Evolutionary conservation across 805 yeast species (phyloP).

Genomic region (Priceomyces haplophilus): DNA sequence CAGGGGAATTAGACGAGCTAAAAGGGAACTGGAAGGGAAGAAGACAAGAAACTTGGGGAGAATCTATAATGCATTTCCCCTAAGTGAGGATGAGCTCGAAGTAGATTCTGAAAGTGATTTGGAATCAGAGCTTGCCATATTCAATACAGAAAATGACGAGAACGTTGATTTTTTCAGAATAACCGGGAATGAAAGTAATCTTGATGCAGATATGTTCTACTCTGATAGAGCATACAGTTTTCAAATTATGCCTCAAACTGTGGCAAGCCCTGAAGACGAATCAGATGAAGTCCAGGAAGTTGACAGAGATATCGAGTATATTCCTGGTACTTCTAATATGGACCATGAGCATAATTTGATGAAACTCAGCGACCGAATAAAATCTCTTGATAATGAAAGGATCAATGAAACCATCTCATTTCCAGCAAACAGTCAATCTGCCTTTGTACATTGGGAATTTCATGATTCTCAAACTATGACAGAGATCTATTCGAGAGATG

Average conservation of each 20-base stretch:
- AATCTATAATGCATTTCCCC: background rate
- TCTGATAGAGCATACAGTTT: conserved; percentile 19
- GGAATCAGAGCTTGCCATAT: conserved; percentile 17
- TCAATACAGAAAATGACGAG: conserved; percentile 33
- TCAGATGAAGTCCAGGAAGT: conserved; percentile 2
- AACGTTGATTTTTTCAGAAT: conserved; percentile 17
- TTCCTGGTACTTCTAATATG: conserved; percentile 8
- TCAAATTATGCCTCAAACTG: conserved; percentile 5
- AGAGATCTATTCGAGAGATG: conserved; percentile 9
- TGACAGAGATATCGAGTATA: conserved; percentile 11
- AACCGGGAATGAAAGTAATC: conserved; percentile 14
- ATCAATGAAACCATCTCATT: too few species aligned
- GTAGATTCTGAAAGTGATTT: conserved; percentile 3
- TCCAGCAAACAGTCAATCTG: conserved; percentile 28
- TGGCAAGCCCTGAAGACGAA: conserved; percentile 5
- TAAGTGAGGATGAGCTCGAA: conserved; percentile 4
- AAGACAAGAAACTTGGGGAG: conserved; percentile 2
- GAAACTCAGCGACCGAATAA: conserved; percentile 8
- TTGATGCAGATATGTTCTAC: conserved; percentile 25
- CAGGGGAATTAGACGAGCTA: conserved; percentile 10
- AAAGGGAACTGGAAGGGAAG: background rate
- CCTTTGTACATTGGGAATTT: conserved; percentile 32
- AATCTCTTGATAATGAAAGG: background rate
- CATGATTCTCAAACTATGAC: conserved; percentile 14
- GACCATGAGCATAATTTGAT: conserved; percentile 14